Base-by-base conservation (phyloP, 1,284 basidiomycete genomes). In the Malassezia restricta region DNA sequence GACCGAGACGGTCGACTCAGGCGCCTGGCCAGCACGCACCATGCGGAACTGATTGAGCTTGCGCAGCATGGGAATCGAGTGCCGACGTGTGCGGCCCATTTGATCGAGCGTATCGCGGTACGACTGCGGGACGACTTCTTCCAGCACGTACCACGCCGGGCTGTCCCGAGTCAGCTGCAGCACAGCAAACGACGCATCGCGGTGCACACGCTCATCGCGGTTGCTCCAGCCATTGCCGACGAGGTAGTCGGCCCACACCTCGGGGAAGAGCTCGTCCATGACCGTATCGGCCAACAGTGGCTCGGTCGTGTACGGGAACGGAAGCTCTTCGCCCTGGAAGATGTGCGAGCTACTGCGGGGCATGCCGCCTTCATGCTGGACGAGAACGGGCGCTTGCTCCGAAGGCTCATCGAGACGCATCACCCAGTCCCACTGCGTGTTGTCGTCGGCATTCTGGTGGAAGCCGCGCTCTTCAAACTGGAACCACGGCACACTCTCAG, bases 141-240 rank as follows among this genome's bases (percentile, higher is more conserved):
- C 59, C 2, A 71, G 42, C 14, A 73, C 63, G 43, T 70, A 73
- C 70, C 70, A 73, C n/a, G 28, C 8, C 3, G 33, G 33, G 27
- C 6, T n/a, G 20, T 37, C 48, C 61, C 7, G 56, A 43, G 5
- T 58, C 59, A 68, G 62, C 59, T 73, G 70, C 29, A 73, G 55
- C 2, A 73, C 58, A 28, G 63, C 70, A 59, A 73, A 73, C 51
- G 60, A 70, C n/a, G 70, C 65, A 11, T 54, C 53, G 14, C 70
- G 57, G 45, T 71, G 68, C 29, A 69, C 68, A 11, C 63, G 58
- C 51, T 73, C 70, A 45, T 73, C 68, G 32, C 68, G 61, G 40
- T 70, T 68, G 56, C 64, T 66, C 70, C 70, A 73, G 11, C 70
- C 70, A 38, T 50, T 64, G 5, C 68, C 70, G 5, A 73, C 33